A percentile compares a stretch with the other conserved stretches of the same genome.
These are phyloP conservation scores for Alternaria sp. DNA, from an alignment of 2,329 filamentous ascomycete species.

Conservation along the genomic window DNA sequence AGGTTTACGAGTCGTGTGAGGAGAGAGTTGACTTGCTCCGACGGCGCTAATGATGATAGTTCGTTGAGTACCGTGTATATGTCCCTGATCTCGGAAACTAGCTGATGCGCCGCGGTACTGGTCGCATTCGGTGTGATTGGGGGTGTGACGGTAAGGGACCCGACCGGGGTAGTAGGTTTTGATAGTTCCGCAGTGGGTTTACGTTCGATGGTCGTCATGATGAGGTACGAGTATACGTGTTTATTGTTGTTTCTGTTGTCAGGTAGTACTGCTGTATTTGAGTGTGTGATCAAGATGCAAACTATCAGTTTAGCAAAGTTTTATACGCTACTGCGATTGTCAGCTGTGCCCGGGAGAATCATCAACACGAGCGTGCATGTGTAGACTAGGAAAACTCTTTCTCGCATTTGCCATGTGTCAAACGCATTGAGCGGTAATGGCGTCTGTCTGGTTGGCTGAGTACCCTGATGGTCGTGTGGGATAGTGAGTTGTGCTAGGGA, in stretches of 20 bases:
- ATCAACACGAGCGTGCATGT: not conserved
- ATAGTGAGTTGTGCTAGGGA: conserved; percentile 6
- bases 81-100: conserved; percentile 27
- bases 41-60: conserved; percentile 39
- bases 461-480: conserved; percentile 32
- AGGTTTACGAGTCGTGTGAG: conserved; percentile 49
- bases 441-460: conserved; percentile 29
- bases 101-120: conserved; percentile 21
- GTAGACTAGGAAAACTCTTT: conserved; percentile 12
- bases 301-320: not conserved
- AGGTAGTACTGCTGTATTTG: not conserved
- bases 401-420: conserved; percentile 4
- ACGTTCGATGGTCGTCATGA: not conserved
- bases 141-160: conserved; percentile 17
- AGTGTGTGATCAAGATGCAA: not conserved
- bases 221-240: not conserved
- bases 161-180: not conserved
- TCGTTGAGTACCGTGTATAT: conserved; percentile 24
- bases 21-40: conserved; percentile 40
- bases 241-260: not conserved
- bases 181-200: not conserved
- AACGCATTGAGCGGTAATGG: conserved; percentile 13
- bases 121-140: conserved; percentile 31
- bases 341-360: not conserved
- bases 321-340: not conserved